Base-by-base conservation (phyloP, 164 flowering plant species). In the Akebia trifoliata region DNA sequence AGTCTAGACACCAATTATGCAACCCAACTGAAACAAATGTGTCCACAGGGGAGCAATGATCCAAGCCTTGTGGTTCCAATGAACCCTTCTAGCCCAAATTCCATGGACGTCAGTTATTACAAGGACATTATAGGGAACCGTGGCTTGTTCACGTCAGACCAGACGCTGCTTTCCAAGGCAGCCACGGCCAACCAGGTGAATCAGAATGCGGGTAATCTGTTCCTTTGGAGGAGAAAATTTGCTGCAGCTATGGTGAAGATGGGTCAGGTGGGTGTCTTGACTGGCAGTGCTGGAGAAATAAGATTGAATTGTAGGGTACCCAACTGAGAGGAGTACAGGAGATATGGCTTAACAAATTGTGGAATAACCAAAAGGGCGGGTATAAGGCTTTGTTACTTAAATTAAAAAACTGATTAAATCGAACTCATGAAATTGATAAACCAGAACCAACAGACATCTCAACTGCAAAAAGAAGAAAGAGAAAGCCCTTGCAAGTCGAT, bases 161-260 rank as follows among this genome's bases (percentile, higher is more conserved):
- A 81, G 43, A 61, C 81, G 1, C 79, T 86, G 2, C 10, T 76
- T 17, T 58, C 81, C 2, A 42, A 56, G 46, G 1, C 65, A 24
- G 35, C 62, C 1, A 82, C 90, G 0, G 70, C 72, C 18, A 55
- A 31, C 38, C 72, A 65, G 47, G 88, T 82, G 35, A 36, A 32
- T 0, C 69, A 59, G 47, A 67, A 81, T 63, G 80, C 78, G 0
- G 21, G 6, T 30, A 55, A 57, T 20, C 63, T 65, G 4, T 7
- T 20, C 4, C 17, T 64, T 4, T 84, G 86, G 83, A 21, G 10
- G 32, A 39, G 3, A 0, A 69, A 72, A 26, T 80, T 86, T 68
- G 85, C 76, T 10, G 63, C 52, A 0, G 81, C 93, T 20, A 86
- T 86, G 85, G 78, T 80, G 50, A 81, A 76, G 61, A 86, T 86